Conservation (phyloP, 129 eudicot genomes). For the Tagetes patula region DNA sequence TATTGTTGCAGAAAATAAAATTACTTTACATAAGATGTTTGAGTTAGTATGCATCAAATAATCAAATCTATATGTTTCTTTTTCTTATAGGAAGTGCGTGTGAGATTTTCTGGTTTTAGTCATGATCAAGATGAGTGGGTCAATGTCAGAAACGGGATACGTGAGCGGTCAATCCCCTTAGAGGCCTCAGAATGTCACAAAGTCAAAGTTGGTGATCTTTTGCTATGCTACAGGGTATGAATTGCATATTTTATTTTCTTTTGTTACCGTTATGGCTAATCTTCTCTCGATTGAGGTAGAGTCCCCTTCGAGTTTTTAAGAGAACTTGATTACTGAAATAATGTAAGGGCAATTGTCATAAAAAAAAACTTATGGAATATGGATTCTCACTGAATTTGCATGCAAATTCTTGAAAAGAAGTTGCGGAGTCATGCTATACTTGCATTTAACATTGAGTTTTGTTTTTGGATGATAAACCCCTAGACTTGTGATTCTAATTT, state of each 20-base stretch:
- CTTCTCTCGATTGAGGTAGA: not conserved
- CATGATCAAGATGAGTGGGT: slow-evolving; percentile 96
- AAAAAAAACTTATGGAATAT: not conserved
- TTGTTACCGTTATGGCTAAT: not conserved
- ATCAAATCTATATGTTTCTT: not conserved
- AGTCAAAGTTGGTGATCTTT: slow-evolving; percentile 75
- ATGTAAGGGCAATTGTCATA: not conserved
- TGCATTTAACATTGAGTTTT: not conserved
- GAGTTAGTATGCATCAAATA: not conserved
- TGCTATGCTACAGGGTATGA: slow-evolving; percentile 74
- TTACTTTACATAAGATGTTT: not conserved
- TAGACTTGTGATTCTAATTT: not conserved
- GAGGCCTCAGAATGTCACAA: slow-evolving; percentile 78
- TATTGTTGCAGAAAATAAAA: not conserved
- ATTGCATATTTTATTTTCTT: not conserved
- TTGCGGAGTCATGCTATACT: not conserved
- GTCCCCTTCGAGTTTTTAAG: not conserved
- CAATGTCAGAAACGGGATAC: slow-evolving; percentile 59
- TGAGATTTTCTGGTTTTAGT: slow-evolving; percentile 82
- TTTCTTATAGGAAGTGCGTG: slow-evolving; percentile 71
- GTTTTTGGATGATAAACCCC: not conserved
- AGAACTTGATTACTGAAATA: slow-evolving; percentile 3
- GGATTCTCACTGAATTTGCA: not conserved
- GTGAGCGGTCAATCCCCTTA: slow-evolving; percentile 89
- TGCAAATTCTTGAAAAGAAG: not conserved